phyloP scores from a whole-genome alignment of 2,329 filamentous ascomycete species.

The Fusarium palustre region DNA sequence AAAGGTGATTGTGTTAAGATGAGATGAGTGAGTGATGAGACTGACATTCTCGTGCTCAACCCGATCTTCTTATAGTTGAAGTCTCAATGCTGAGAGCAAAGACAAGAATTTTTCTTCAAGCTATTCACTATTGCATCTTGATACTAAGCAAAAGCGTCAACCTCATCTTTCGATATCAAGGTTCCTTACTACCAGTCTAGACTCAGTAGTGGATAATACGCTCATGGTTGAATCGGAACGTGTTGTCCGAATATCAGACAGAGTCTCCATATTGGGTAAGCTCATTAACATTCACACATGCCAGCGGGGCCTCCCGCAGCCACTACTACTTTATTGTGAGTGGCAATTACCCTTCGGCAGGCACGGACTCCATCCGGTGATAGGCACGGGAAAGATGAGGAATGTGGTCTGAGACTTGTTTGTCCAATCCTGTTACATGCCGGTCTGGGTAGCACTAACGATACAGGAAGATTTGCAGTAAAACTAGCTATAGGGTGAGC shows the following conservation, averaged over 20 bases:
- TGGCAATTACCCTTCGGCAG: not conserved
- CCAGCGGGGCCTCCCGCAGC: slow-evolving; percentile 12
- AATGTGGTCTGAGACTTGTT: not conserved
- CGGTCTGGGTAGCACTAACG: not conserved
- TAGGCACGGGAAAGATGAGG: not conserved
- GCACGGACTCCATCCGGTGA: not conserved
- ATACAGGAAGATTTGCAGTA: not conserved
- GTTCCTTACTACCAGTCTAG: not conserved
- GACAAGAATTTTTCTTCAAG: not conserved
- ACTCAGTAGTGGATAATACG: not conserved
- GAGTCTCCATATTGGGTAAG: not conserved
- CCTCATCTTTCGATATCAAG: not conserved
- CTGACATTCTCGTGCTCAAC: not conserved
- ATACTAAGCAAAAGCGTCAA: slow-evolving; percentile 1
- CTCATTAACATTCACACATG: not conserved
- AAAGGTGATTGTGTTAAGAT: not conserved
- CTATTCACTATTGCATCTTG: not conserved
- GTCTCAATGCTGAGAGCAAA: not conserved
- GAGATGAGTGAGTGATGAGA: slow-evolving; percentile 11
- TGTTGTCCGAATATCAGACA: not conserved
- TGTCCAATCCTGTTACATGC: slow-evolving; percentile 20
- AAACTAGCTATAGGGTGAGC: not conserved
- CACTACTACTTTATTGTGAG: not conserved
- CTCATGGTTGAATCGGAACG: not conserved
- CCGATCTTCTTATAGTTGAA: slow-evolving; percentile 19